phyloP scores from a whole-genome alignment of 192 early-diverging fungal genomes.

The Rhizoclosmatium globosum region DNA sequence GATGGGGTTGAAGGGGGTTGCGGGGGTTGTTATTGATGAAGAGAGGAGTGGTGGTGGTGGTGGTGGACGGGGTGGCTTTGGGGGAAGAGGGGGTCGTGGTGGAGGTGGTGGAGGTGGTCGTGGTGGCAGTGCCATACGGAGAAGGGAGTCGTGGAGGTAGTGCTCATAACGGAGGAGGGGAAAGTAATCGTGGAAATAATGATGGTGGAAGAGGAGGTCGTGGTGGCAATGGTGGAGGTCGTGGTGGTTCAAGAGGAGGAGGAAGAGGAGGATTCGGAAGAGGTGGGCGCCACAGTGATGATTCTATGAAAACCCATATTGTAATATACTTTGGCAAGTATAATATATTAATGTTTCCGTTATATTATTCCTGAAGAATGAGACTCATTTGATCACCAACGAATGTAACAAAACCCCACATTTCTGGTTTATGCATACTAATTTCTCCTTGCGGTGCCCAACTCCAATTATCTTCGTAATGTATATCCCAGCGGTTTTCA shows the following conservation, averaged over 20 bases:
- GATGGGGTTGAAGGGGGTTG: constrained; percentile 51
- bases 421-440: constrained; percentile 32
- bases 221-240: neutral
- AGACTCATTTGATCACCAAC: neutral
- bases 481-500: constrained; percentile 35
- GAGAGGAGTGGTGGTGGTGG: neutral
- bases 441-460: constrained; percentile 32
- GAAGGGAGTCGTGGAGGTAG: constrained; percentile 9
- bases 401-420: constrained; percentile 26
- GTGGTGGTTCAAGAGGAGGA: neutral
- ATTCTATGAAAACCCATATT: neutral
- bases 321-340: neutral
- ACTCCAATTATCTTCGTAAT: constrained; percentile 35
- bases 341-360: too few relatives aligned
- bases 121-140: neutral
- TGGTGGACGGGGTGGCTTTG: neutral
- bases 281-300: neutral
- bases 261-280: constrained; percentile 14
- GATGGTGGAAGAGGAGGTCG: neutral
- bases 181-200: neutral
- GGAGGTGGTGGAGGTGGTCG: constrained; percentile 17
- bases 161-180: neutral
- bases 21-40: constrained; percentile 32
- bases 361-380: neutral
- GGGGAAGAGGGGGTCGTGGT: neutral